phyloP scores from a whole-genome alignment of 495 filamentous ascomycete genomes.

The Chaetomium tenue region DNA sequence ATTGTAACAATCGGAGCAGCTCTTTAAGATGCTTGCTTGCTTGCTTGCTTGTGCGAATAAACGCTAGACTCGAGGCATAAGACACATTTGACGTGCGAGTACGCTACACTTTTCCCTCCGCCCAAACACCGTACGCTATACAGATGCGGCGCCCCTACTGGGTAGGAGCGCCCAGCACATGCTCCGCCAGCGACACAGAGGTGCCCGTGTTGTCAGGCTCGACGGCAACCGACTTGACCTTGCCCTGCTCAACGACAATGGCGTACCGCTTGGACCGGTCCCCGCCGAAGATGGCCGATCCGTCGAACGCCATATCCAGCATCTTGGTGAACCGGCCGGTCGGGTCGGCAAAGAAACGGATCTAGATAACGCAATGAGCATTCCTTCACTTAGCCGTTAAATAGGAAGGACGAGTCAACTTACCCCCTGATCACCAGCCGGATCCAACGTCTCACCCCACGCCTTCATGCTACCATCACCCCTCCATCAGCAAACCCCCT shows the following conservation, averaged over 20 bases:
- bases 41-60: too few relatives aligned
- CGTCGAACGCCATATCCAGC: conserved; percentile 82
- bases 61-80: not conserved
- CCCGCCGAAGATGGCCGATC: conserved; percentile 78
- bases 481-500: conserved; percentile 10
- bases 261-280: conserved; percentile 86
- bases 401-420: conserved; percentile 34
- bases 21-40: too few relatives aligned
- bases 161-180: conserved; percentile 55
- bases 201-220: conserved; percentile 95
- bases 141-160: not conserved
- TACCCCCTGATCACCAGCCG: conserved; percentile 68
- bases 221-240: conserved; percentile 70
- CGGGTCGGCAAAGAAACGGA: conserved; percentile 92
- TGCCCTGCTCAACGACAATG: conserved; percentile 72
- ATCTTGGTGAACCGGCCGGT: conserved; percentile 78
- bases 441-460: conserved; percentile 74
- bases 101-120: not conserved
- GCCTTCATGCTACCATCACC: conserved; percentile 68
- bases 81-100: not conserved
- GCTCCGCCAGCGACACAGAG: conserved; percentile 58
- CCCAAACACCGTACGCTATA: not conserved
- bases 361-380: conserved; percentile 25
- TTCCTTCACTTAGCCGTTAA: not conserved
- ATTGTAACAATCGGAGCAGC: too few relatives aligned